These are phyloP conservation scores for Arthroderma sp. DNA, from an alignment of 2,329 filamentous ascomycete species.

Conservation along the genomic window DNA sequence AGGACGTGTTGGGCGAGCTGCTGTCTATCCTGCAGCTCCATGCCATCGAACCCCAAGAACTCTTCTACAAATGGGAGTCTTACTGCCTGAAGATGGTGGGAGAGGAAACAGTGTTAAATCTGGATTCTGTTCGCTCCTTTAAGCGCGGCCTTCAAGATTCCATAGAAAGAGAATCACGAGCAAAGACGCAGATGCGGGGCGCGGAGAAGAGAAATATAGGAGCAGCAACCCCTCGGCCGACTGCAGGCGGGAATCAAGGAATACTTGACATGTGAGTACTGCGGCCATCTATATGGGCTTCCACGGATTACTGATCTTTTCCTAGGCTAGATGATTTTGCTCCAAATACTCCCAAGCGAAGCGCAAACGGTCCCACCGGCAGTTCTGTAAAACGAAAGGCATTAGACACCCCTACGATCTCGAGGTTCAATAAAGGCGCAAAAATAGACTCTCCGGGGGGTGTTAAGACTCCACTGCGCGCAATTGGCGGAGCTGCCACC, in stretches of 20 bases:
- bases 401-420: slow-evolving; percentile 36
- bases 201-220: slow-evolving; percentile 52
- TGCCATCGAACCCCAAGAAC: slow-evolving; percentile 66
- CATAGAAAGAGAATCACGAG: slow-evolving; percentile 63
- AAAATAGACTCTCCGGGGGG: slow-evolving; percentile 37
- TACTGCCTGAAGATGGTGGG: slow-evolving; percentile 90
- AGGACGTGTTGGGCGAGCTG: slow-evolving; percentile 70
- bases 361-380: slow-evolving; percentile 27
- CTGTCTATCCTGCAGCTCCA: slow-evolving; percentile 78
- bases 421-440: slow-evolving; percentile 34
- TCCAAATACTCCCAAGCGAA: slow-evolving; percentile 45
- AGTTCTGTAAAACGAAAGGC: slow-evolving; percentile 44
- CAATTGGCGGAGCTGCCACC: slow-evolving; percentile 20
- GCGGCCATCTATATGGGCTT: background rate
- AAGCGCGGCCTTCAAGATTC: slow-evolving; percentile 79
- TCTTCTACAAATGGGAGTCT: slow-evolving; percentile 98
- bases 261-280: slow-evolving; percentile 63
- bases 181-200: slow-evolving; percentile 50
- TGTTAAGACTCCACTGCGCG: slow-evolving; percentile 23
- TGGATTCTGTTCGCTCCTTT: slow-evolving; percentile 62
- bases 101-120: slow-evolving; percentile 59
- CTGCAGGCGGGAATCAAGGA: slow-evolving; percentile 44
- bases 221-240: slow-evolving; percentile 47
- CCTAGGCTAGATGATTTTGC: slow-evolving; percentile 54
- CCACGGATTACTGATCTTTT: background rate